phyloP scores from a whole-genome alignment of 2,329 filamentous ascomycete genomes.

The Xylaria sp. region DNA sequence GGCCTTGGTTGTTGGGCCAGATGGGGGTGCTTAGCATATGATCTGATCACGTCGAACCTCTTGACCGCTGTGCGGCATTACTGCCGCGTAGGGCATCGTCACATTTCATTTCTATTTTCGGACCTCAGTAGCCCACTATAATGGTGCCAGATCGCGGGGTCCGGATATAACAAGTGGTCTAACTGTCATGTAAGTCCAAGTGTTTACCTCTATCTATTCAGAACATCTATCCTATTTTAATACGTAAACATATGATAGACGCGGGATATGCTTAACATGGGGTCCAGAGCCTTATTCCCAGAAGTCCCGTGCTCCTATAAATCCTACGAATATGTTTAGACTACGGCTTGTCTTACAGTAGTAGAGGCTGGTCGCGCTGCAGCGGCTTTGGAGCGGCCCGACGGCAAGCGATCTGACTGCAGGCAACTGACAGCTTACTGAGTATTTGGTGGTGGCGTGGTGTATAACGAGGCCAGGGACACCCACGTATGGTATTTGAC shows the following conservation, averaged over 20 bases:
- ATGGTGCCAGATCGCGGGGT: no score
- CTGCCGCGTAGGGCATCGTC: neutral
- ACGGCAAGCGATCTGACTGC: slow-evolving; percentile 27
- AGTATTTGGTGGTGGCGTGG: neutral
- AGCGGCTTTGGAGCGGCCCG: slow-evolving; percentile 28
- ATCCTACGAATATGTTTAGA: no score
- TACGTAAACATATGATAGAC: no score
- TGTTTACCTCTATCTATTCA: no score
- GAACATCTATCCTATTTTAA: no score
- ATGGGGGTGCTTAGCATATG: neutral
- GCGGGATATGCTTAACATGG: neutral
- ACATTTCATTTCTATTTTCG: slow-evolving; percentile 20
- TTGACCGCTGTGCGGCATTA: neutral
- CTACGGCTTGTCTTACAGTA: neutral
- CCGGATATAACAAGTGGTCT: no score
- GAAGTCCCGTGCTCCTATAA: neutral
- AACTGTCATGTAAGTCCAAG: no score
- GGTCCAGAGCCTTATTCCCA: neutral
- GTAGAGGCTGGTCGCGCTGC: slow-evolving; percentile 19
- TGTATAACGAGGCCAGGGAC: neutral
- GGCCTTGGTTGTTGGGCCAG: neutral
- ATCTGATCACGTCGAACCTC: slow-evolving; percentile 11
- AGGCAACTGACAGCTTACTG: slow-evolving; percentile 18
- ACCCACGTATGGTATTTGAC: neutral
- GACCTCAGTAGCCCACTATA: neutral